phyloP scores from a whole-genome alignment of 2,329 filamentous ascomycete genomes.

The Venturia nashicola region DNA sequence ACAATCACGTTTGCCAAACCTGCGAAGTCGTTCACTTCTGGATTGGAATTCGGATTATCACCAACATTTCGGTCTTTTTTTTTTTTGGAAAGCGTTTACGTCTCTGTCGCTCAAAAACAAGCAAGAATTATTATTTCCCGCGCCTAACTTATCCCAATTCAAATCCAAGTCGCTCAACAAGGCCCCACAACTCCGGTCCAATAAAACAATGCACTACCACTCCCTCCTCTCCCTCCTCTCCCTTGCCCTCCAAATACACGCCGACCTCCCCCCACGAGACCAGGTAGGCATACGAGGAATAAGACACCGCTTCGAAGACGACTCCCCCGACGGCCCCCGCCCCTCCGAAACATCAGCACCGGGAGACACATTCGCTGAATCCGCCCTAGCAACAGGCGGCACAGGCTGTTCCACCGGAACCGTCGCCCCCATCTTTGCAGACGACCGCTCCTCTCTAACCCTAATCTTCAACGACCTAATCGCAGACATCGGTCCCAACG shows the following conservation, averaged over 20 bases:
- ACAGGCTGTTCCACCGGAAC: neutral
- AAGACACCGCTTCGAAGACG: neutral
- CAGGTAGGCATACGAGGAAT: neutral
- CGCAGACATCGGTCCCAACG: neutral
- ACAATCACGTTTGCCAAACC: too few relatives aligned
- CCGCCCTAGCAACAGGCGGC: neutral
- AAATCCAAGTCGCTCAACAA: too few relatives aligned
- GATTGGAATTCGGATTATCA: too few relatives aligned
- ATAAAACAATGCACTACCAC: neutral
- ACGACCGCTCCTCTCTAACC: neutral
- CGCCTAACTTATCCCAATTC: too few relatives aligned
- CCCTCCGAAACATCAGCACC: neutral
- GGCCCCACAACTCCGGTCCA: too few relatives aligned
- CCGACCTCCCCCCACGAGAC: neutral
- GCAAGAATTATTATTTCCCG: too few relatives aligned
- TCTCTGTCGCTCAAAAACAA: too few relatives aligned
- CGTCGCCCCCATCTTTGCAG: neutral
- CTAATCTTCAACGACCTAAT: conserved; percentile 6
- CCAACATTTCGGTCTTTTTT: too few relatives aligned
- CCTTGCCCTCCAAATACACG: neutral
- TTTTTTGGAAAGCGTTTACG: too few relatives aligned
- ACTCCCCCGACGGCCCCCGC: neutral
- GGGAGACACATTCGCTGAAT: neutral
- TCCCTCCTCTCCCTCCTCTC: neutral
- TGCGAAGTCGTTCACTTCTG: too few relatives aligned